Conservation (phyloP, 1,284 basidiomycete species). For the Hypsizygus ulmarius region DNA sequence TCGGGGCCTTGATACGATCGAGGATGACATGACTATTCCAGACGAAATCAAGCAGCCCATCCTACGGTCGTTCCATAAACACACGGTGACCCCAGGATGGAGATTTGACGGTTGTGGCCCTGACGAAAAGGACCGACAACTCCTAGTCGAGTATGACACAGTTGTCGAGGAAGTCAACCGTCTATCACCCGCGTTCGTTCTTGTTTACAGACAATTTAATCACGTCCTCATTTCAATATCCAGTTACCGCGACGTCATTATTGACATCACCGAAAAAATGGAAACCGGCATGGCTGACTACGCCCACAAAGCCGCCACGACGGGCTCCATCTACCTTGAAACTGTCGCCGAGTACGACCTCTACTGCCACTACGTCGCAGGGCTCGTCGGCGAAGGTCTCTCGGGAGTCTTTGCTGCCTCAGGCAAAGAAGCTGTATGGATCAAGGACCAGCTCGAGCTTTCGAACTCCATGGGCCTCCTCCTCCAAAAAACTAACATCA, state of each 20-base stretch:
- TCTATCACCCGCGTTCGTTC: conserved; percentile 63
- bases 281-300: conserved; percentile 95
- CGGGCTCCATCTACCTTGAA: conserved; percentile 67
- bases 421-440: conserved; percentile 77
- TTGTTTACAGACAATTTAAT: conserved; percentile 1
- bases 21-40: conserved; percentile 97
- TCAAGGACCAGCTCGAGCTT: conserved; percentile 82
- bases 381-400: conserved; percentile 95
- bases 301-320: conserved; percentile 76
- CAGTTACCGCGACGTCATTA: conserved; percentile 82
- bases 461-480: conserved; percentile 96
- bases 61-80: conserved; percentile 81
- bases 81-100: conserved; percentile 86
- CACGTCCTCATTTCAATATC: not conserved
- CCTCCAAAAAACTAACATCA: conserved; percentile 98
- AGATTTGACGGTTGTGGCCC: conserved; percentile 82
- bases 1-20: conserved; percentile 92
- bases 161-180: conserved; percentile 82
- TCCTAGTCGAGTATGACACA: conserved; percentile 84
- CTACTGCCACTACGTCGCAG: conserved; percentile 99
- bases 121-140: conserved; percentile 86
- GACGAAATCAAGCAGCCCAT: conserved; percentile 86
- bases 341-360: conserved; percentile 88
- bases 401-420: conserved; percentile 89
- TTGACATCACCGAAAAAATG: conserved; percentile 86